Evolutionary conservation across 345 rosid genomes (phyloP).

Genomic region (Excoecaria agallocha): DNA sequence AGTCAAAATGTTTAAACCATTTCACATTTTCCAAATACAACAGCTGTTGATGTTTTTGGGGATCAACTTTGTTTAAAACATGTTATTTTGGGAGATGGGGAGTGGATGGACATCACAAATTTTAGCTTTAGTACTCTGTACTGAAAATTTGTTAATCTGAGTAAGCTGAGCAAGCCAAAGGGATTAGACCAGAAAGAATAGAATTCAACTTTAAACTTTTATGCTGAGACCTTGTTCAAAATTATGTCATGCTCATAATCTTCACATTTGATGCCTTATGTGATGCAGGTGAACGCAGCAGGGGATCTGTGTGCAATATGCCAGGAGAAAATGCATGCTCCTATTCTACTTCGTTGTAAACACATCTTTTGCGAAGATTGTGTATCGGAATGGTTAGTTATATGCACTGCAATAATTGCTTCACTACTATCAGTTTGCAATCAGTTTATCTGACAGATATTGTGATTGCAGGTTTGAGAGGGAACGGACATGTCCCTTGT

Average conservation of each 20-base stretch:
- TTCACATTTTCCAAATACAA: not conserved
- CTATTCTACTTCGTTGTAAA: conserved; percentile 87
- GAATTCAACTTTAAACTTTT: not conserved
- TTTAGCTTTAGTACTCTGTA: no score
- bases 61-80: no score
- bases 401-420: not conserved
- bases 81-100: no score
- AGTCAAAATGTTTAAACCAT: not conserved
- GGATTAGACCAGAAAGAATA: not conserved
- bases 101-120: no score
- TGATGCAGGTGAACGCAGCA: conserved; percentile 80
- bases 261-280: not conserved
- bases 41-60: no score
- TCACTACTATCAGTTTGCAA: not conserved
- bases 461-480: conserved; percentile 86
- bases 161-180: not conserved
- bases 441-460: not conserved
- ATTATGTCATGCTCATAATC: not conserved
- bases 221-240: not conserved
- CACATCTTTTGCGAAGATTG: conserved; percentile 99
- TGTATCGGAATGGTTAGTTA: conserved; percentile 90
- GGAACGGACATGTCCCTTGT: conserved; percentile 96
- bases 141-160: not conserved
- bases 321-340: conserved; percentile 99
- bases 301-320: conserved; percentile 97